A percentile compares a stretch with the other conserved stretches of the same genome.
phyloP scores from a whole-genome alignment of 2,329 filamentous ascomycete genomes.

The Fusarium sp. region DNA sequence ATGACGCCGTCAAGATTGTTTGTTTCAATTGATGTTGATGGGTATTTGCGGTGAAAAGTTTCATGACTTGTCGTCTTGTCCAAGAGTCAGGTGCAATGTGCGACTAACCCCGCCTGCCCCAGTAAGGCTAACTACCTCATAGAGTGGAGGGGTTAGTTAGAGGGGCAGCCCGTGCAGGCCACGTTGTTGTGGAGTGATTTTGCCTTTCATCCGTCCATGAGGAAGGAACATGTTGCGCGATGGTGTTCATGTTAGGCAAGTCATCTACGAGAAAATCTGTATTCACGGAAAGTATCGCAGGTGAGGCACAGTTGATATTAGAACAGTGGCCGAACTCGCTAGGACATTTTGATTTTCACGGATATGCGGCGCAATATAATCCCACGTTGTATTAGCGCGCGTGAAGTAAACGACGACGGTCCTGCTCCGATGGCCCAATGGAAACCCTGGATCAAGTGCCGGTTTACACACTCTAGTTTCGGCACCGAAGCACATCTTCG shows the following conservation, averaged over 20 bases:
- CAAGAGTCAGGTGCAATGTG: constrained; percentile 12
- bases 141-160: not conserved
- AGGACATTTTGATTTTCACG: not conserved
- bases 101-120: constrained; percentile 8
- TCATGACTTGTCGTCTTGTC: not conserved
- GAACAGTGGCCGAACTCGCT: not conserved
- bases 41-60: constrained; percentile 18
- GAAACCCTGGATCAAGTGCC: not conserved
- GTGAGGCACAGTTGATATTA: not conserved
- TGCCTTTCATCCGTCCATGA: not conserved
- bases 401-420: not conserved
- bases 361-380: not conserved
- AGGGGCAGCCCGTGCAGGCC: not conserved
- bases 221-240: not conserved
- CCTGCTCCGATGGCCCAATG: not conserved
- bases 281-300: not conserved
- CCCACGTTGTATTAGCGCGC: not conserved
- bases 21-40: not conserved
- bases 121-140: not conserved
- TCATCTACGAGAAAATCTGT: not conserved
- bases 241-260: not conserved
- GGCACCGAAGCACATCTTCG: not conserved
- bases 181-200: not conserved
- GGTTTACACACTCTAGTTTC: not conserved
- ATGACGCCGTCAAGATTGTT: not conserved